A percentile compares a stretch with the other conserved stretches of the same genome.
Conservation (phyloP, 495 filamentous ascomycete species). For the Neurospora africana region DNA sequence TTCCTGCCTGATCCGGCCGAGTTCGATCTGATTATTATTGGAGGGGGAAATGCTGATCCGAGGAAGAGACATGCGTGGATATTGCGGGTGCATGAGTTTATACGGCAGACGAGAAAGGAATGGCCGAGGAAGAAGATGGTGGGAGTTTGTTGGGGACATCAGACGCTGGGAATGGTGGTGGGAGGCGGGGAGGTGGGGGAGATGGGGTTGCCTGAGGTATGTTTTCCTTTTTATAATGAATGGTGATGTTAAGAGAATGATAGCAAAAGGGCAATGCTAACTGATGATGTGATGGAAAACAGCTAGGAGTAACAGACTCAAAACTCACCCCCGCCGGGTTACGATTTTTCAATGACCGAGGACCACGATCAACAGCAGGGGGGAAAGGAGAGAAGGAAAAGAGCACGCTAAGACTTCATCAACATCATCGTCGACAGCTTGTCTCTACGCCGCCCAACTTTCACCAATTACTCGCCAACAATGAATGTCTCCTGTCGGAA, state of each 20-base stretch:
- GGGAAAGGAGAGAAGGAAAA: not conserved
- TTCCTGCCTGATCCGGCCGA: slow-evolving; percentile 29
- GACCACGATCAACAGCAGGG: not conserved
- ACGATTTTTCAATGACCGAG: slow-evolving; percentile 17
- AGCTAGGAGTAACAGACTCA: slow-evolving; percentile 32
- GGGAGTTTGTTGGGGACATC: slow-evolving; percentile 41
- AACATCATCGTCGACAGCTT: slow-evolving; percentile 33
- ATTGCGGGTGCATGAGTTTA: slow-evolving; percentile 31
- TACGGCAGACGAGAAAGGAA: slow-evolving; percentile 25
- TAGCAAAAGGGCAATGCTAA: not conserved
- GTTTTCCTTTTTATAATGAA: not conserved
- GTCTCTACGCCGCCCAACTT: slow-evolving; percentile 27
- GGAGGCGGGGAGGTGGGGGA: slow-evolving; percentile 28
- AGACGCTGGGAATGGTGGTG: slow-evolving; percentile 32
- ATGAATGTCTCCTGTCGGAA: slow-evolving; percentile 31
- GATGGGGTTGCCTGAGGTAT: slow-evolving; percentile 29
- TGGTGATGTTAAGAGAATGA: too few species aligned
- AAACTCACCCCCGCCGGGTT: slow-evolving; percentile 26
- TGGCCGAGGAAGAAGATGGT: slow-evolving; percentile 33
- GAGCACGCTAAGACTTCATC: slow-evolving; percentile 22
- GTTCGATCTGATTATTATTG: slow-evolving; percentile 39
- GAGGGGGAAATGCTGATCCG: slow-evolving; percentile 38
- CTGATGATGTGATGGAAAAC: not conserved
- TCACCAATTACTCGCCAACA: slow-evolving; percentile 22
- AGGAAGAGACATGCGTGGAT: slow-evolving; percentile 34